Evolutionary conservation across 192 early-diverging fungal species (phyloP).

Genomic region (Coemansia sp.): DNA sequence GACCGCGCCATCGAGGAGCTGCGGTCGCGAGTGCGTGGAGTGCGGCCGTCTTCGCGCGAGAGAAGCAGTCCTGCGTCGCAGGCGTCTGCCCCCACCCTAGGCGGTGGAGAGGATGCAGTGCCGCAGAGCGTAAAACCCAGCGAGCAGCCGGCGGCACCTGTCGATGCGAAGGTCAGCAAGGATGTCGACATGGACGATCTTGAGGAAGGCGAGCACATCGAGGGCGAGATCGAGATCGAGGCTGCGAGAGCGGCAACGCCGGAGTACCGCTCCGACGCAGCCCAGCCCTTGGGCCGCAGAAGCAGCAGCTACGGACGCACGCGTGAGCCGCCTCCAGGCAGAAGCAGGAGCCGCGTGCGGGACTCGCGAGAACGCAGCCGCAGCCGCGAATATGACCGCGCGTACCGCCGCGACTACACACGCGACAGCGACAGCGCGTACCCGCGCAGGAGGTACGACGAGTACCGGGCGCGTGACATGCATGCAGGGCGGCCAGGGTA

Average conservation of each 20-base stretch:
- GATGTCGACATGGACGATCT: conserved; percentile 43
- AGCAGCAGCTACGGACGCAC: conserved; percentile 16
- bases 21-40: conserved; percentile 36
- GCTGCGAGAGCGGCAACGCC: not conserved
- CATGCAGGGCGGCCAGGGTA: conserved; percentile 26
- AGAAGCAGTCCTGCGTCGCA: conserved; percentile 12
- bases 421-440: conserved; percentile 10
- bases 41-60: conserved; percentile 7
- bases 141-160: not conserved
- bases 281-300: conserved; percentile 8
- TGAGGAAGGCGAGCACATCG: conserved; percentile 56
- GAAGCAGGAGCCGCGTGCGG: conserved; percentile 12
- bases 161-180: not conserved
- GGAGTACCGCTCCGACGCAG: conserved; percentile 1
- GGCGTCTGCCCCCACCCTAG: not conserved
- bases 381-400: conserved; percentile 7
- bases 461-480: conserved; percentile 19
- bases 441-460: conserved; percentile 32
- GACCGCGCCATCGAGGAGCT: conserved; percentile 51
- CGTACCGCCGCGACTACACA: conserved; percentile 23
- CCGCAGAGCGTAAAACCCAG: not conserved
- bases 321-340: conserved; percentile 7
- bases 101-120: not conserved
- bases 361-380: conserved; percentile 20
- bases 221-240: conserved; percentile 30